Evolutionary conservation across 140 eudicot species (phyloP).

Genomic region (Flaveria floridana): DNA sequence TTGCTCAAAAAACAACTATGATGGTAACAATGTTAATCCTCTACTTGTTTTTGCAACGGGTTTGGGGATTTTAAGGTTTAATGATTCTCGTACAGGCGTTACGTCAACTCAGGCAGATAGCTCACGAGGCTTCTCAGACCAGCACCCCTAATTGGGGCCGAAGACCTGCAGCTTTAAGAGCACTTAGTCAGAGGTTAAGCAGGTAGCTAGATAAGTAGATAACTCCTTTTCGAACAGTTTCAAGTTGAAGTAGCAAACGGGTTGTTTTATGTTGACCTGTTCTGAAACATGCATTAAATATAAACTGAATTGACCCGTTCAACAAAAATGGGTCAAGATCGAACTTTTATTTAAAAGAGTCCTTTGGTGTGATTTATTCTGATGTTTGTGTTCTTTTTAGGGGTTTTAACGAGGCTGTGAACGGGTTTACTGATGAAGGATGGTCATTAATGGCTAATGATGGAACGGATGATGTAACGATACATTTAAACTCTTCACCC

Average conservation of each 20-base stretch:
- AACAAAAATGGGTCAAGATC: not conserved
- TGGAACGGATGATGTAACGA: slow-evolving; percentile 80
- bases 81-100: slow-evolving; percentile 53
- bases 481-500: slow-evolving; percentile 85
- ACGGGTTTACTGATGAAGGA: slow-evolving; percentile 87
- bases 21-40: slow-evolving; percentile 41
- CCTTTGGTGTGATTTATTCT: not conserved
- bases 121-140: slow-evolving; percentile 78
- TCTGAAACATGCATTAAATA: not conserved
- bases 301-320: not conserved
- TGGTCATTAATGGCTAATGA: slow-evolving; percentile 84
- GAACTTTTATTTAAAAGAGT: not conserved
- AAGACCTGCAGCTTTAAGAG: slow-evolving; percentile 83
- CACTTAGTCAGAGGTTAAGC: slow-evolving; percentile 81
- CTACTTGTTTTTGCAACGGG: not conserved
- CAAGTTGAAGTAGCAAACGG: not conserved
- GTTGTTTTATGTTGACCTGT: not conserved
- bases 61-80: not conserved
- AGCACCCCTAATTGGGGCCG: slow-evolving; percentile 71
- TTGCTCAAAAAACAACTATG: slow-evolving; percentile 90
- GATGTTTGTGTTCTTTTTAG: slow-evolving; percentile 27
- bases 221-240: not conserved
- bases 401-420: slow-evolving; percentile 80
- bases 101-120: slow-evolving; percentile 80
- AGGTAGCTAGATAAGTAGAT: slow-evolving; percentile 41